These are phyloP conservation scores for Sporothrix variecibatus DNA, from an alignment of 2,329 filamentous ascomycete species.

Conservation along the genomic window DNA sequence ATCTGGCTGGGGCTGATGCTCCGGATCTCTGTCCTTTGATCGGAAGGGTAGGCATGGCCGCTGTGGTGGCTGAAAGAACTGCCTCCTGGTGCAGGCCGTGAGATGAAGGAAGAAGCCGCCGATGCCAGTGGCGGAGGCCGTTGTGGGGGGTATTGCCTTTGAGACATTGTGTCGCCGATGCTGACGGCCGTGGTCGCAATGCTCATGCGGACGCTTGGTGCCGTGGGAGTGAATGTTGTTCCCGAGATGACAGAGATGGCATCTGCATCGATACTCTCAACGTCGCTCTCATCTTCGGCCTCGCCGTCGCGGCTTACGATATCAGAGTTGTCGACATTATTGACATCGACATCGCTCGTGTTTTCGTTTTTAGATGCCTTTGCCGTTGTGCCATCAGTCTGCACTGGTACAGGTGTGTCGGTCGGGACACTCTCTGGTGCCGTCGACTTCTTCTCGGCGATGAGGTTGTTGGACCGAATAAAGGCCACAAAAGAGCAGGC, in stretches of 20 bases:
- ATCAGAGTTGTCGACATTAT: neutral
- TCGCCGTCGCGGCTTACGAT: neutral
- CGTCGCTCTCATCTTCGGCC: neutral
- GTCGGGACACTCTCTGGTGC: constrained; percentile 10
- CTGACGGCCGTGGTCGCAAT: constrained; percentile 30
- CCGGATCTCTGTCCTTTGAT: constrained; percentile 26
- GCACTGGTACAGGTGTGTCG: neutral
- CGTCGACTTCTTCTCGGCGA: constrained; percentile 37
- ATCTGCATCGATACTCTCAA: constrained; percentile 30
- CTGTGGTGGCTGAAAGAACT: neutral
- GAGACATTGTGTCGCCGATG: constrained; percentile 16
- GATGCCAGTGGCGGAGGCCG: neutral
- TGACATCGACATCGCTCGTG: neutral
- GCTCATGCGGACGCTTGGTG: constrained; percentile 32
- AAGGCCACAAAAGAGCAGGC: constrained; percentile 62
- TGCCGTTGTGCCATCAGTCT: neutral
- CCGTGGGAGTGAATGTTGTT: constrained; percentile 36
- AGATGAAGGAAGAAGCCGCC: neutral
- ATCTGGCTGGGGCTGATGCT: constrained; percentile 27
- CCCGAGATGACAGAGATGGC: constrained; percentile 37
- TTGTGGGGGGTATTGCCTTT: constrained; percentile 1
- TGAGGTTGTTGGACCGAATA: constrained; percentile 59
- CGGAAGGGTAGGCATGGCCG: constrained; percentile 24
- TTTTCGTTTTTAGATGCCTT: neutral
- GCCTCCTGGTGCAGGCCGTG: neutral